Base-by-base conservation (phyloP, 495 filamentous ascomycete species). In the Haplographium delicatum region DNA sequence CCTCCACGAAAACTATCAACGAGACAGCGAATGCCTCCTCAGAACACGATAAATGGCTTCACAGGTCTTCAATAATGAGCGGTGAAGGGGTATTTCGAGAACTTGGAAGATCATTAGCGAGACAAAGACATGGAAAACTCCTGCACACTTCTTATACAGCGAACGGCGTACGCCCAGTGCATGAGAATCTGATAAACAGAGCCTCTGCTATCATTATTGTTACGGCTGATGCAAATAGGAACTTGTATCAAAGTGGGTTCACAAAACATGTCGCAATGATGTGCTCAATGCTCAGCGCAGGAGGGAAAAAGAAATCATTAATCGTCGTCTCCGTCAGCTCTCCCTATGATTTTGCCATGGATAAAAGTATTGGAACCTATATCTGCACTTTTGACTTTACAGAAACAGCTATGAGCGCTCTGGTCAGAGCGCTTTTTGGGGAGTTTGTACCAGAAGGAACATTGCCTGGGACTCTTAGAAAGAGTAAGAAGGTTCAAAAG, bases 381-480 rank as follows among this genome's bases (percentile, higher is more conserved):
- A 74, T 95, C 40, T 95, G 89, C 68, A 95, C 89, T 0, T 95
- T 91, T 60, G 89, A 95, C 69, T 94, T 93, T 62, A 95, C 89
- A 3, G 89, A 95, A 57, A 91, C 86, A 0, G 89, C 89, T 19
- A 78, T 95, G 70, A 79, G 82, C 46, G 85, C 89, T 2, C 69
- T 95, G 7, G 88, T 91, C 24, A 83, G 89, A 37, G 83, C 86
- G 4, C 64, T 95, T 2, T 89, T 86, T 60, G 89, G 89, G 11
- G 86, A 90, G 38, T 70, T 89, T 47, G 69, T 74, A 1, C 84
- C 89, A 0, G 80, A 76, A 30, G 89, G 87, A 0, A 76, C 76
- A 4, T 66, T 95, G 16, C 89, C 89, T 2, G 89, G 89, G 4
- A 89, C 86, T 0, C 79, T 91, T 44, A 79, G 83, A 41, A 88